Evolutionary conservation across 495 filamentous ascomycete species (phyloP).

Genomic region (Glonium stellatum): DNA sequence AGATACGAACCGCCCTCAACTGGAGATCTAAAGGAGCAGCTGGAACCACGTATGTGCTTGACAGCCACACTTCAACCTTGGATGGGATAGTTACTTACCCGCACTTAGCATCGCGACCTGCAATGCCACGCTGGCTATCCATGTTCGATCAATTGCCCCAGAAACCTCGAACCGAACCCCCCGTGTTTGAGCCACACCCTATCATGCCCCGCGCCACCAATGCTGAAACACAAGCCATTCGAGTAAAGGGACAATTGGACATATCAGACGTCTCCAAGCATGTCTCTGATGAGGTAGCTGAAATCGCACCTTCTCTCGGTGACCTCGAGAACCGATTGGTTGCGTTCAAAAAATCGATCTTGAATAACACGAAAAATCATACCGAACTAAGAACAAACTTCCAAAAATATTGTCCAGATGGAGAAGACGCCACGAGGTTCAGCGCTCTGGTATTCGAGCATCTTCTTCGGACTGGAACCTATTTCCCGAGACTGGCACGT

Average conservation of each 20-base stretch:
- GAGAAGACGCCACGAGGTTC: background rate
- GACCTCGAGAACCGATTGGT: background rate
- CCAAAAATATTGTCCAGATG: background rate
- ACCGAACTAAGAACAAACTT: background rate
- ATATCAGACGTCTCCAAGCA: background rate
- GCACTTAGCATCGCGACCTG: background rate
- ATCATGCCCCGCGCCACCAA: background rate
- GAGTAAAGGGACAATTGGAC: background rate
- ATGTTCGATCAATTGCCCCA: background rate
- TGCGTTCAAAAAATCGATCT: background rate
- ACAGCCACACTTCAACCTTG: background rate
- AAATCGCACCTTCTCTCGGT: background rate
- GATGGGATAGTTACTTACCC: background rate
- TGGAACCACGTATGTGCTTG: constrained; percentile 7
- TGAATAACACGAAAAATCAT: background rate
- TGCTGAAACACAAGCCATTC: background rate
- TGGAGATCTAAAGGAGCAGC: background rate
- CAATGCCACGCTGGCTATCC: background rate
- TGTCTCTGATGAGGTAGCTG: background rate
- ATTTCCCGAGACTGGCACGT: background rate
- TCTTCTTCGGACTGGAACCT: background rate
- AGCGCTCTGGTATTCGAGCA: background rate
- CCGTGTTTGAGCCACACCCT: background rate
- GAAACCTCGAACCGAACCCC: background rate
- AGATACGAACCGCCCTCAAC: constrained; percentile 24